Base-by-base conservation (phyloP, 805 yeast species). In the Sugiyamaella mastotermitis region DNA sequence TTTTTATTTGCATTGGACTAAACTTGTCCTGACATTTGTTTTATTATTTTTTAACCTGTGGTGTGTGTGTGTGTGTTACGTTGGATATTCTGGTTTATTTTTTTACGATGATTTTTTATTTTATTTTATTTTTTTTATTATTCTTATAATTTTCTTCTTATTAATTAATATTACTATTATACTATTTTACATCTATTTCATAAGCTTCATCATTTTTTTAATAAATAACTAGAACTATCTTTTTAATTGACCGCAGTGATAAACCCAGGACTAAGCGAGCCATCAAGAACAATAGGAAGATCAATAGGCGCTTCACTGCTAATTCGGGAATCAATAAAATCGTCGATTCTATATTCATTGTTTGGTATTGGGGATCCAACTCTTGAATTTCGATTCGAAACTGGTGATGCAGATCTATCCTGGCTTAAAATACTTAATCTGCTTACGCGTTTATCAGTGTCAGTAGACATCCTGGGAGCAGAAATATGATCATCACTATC, bases 251-350 rank as follows among this genome's bases (percentile, higher is more conserved):
- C 31, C 10, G 37, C 30, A 14, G 37, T 14, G 6, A 29, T 32
- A 23, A 38, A 38, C 4, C 41, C 41, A 6, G 41, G 41, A 14
- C 29, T 32, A 19, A 38, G 16, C 16, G 37, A 32, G 8, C 37
- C 37, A 25, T 38, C 34, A 3, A 38, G 30, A 14, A 38, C 31
- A 5, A 38, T 21, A 13, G 41, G 15, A 17, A 15, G 25, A 14
- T 38, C 18, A 8, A 20, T 18, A 3, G 41, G 39, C 4, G 15
- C 20, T 13, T 26, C 33, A 5, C 31, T 17, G 8, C 13, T 14
- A 10, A 31, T 8, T 15, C 13, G 28, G 9, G 15, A 17, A 31
- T 17, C n/a, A 17, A n/a, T 17, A 13, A n/a, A 14, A 8, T 22
- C 33, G 11, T n/a, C n/a, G n/a, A n/a, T n/a, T n/a, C 33, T 21